Conservation (phyloP, 495 filamentous ascomycete species). For the Penicillium dipodomyicola region DNA sequence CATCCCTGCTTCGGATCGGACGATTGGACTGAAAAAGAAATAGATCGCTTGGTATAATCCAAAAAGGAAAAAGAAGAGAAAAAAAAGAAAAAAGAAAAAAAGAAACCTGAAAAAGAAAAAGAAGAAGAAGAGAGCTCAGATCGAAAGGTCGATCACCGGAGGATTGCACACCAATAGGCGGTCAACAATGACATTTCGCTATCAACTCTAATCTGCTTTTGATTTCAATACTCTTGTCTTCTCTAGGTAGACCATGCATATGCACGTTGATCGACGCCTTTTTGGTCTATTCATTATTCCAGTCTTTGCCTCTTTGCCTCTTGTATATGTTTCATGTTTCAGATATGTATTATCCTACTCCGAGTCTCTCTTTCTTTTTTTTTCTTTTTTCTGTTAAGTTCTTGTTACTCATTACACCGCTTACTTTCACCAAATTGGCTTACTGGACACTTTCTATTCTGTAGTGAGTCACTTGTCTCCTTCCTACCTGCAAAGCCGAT, state of each 20-base stretch:
- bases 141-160: constrained; percentile 43
- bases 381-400: background rate
- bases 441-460: background rate
- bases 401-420: background rate
- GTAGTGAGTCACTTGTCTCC: background rate
- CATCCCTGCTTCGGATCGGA: constrained; percentile 20
- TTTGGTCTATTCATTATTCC: constrained; percentile 20
- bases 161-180: constrained; percentile 36
- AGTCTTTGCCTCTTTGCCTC: background rate
- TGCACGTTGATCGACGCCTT: too few species aligned
- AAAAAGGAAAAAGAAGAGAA: background rate
- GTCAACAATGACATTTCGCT: constrained; percentile 32
- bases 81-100: background rate
- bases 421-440: background rate
- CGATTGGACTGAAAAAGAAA: constrained; percentile 16
- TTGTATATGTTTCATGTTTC: background rate
- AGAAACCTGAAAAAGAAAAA: background rate
- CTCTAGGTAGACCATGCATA: too few species aligned
- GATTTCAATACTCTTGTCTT: background rate
- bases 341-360: too few species aligned
- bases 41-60: constrained; percentile 1
- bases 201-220: constrained; percentile 26
- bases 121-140: constrained; percentile 21
- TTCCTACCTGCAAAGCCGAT: constrained; percentile 1
- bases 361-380: too few species aligned